phyloP scores from a whole-genome alignment of 495 filamentous ascomycete genomes.

The Penicillium angulare region DNA sequence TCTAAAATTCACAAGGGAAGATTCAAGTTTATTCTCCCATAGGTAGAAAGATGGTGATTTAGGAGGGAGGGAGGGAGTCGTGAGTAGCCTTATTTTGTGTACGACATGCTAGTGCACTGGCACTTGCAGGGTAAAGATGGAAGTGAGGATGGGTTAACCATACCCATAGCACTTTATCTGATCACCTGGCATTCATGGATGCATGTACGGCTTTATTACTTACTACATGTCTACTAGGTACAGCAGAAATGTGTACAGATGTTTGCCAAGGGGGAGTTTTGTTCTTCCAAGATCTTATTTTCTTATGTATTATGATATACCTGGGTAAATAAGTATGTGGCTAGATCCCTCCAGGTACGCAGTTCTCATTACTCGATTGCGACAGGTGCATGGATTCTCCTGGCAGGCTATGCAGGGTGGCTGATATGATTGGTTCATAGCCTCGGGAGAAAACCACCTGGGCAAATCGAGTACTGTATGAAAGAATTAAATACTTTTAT shows the following conservation, averaged over 20 bases:
- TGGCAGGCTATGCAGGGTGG: neutral
- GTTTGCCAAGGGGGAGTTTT: too few relatives aligned
- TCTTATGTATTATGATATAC: too few relatives aligned
- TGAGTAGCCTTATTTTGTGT: slow-evolving; percentile 13
- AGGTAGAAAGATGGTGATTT: neutral
- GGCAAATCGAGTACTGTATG: too few relatives aligned
- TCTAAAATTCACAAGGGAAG: slow-evolving; percentile 8
- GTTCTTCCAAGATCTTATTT: too few relatives aligned
- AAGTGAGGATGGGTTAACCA: too few relatives aligned
- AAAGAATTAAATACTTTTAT: too few relatives aligned
- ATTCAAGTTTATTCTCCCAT: slow-evolving; percentile 3
- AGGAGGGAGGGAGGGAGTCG: slow-evolving; percentile 11
- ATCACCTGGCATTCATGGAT: slow-evolving; percentile 8
- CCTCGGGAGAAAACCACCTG: too few relatives aligned
- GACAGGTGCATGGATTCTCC: slow-evolving; percentile 26
- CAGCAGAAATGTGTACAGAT: too few relatives aligned
- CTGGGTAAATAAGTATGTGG: too few relatives aligned
- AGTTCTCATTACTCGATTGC: neutral
- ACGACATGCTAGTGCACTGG: neutral
- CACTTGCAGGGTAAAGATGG: neutral
- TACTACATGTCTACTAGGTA: too few relatives aligned
- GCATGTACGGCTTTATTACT: too few relatives aligned
- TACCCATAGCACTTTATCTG: too few relatives aligned
- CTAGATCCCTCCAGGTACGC: slow-evolving; percentile 19
- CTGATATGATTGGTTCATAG: slow-evolving; percentile 12